A percentile compares a stretch with the other conserved stretches of the same genome.
Evolutionary conservation across 176 grass and related monocot species (phyloP).

Genomic region (Phragmites australis): DNA sequence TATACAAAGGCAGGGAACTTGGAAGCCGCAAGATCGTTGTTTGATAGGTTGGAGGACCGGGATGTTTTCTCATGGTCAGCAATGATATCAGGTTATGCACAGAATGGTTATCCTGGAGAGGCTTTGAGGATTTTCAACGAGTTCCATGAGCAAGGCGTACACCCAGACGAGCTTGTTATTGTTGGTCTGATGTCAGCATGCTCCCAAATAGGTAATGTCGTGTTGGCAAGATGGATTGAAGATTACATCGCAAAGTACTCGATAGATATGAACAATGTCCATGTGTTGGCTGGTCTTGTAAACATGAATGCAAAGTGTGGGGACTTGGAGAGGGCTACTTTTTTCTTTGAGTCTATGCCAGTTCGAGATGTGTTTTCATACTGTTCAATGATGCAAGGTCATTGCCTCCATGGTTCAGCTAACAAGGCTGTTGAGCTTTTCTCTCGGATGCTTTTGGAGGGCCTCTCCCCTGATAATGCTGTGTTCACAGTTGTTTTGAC

Average conservation of each 20-base stretch:
- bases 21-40: constrained; percentile 57
- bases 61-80: constrained; percentile 77
- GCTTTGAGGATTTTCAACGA: constrained; percentile 69
- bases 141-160: constrained; percentile 54
- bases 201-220: constrained; percentile 69
- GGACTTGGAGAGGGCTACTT: constrained; percentile 73
- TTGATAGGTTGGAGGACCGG: constrained; percentile 51
- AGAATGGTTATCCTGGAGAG: constrained; percentile 63
- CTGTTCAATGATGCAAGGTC: constrained; percentile 93
- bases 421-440: constrained; percentile 82
- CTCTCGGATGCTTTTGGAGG: constrained; percentile 69
- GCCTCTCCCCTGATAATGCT: constrained; percentile 62
- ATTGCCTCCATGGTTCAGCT: constrained; percentile 81
- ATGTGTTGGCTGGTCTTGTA: constrained; percentile 69
- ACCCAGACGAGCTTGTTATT: constrained; percentile 67
- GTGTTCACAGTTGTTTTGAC: constrained; percentile 80
- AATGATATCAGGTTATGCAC: constrained; percentile 83
- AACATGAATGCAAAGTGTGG: constrained; percentile 96
- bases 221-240: constrained; percentile 65
- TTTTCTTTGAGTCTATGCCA: constrained; percentile 75
- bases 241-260: constrained; percentile 50
- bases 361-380: constrained; percentile 73
- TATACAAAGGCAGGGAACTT: constrained; percentile 71
- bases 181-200: constrained; percentile 84
- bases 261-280: constrained; percentile 57